phyloP scores from a whole-genome alignment of 2,329 filamentous ascomycete genomes.

The Cercospora sp. region DNA sequence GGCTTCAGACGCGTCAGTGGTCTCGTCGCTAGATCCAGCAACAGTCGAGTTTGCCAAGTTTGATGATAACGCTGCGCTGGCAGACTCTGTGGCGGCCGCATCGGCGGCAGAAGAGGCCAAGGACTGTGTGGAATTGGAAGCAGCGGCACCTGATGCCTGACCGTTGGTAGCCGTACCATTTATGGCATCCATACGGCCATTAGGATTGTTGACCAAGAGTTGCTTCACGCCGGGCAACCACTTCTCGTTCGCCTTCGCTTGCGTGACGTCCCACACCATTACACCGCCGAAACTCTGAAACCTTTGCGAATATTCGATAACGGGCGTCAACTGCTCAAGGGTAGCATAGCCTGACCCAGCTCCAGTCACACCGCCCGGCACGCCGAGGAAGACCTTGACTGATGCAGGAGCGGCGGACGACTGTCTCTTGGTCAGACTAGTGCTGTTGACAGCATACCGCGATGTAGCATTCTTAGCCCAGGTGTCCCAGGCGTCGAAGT shows the following conservation, averaged over 20 bases:
- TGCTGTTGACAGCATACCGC: constrained; percentile 27
- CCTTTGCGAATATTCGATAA: constrained; percentile 37
- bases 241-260: constrained; percentile 38
- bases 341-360: constrained; percentile 39
- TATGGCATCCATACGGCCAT: neutral
- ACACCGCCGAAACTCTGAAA: constrained; percentile 44
- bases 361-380: constrained; percentile 39
- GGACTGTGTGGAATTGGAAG: neutral
- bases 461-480: constrained; percentile 31
- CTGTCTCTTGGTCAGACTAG: constrained; percentile 3
- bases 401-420: constrained; percentile 16
- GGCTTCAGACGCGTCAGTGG: neutral
- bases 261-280: constrained; percentile 55
- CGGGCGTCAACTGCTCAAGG: constrained; percentile 31
- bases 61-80: neutral
- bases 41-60: neutral
- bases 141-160: neutral
- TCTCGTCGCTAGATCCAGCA: neutral
- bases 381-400: constrained; percentile 42
- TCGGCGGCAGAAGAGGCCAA: neutral
- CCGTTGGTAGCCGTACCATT: neutral
- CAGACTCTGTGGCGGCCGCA: neutral
- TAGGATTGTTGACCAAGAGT: neutral
- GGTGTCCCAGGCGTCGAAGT: constrained; percentile 48
- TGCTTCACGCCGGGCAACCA: constrained; percentile 33